phyloP scores from a whole-genome alignment of 805 yeast genomes.

The Candida adriatica region DNA sequence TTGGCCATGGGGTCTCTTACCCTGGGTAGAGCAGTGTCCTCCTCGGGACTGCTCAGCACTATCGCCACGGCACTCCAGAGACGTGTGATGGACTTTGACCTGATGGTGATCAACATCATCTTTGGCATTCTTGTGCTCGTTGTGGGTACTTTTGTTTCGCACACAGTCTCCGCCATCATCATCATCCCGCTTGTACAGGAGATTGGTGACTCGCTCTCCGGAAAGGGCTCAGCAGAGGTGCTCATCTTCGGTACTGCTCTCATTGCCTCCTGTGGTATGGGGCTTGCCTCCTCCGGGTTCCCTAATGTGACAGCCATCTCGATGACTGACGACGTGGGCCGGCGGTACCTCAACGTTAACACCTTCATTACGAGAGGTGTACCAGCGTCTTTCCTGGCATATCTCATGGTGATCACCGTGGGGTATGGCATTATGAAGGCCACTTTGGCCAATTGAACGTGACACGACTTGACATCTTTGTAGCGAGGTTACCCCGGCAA shows the following conservation, averaged over 20 bases:
- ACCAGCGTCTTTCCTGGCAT: constrained; percentile 76
- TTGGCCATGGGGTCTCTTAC: constrained; percentile 98
- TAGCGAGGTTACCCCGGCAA: no score
- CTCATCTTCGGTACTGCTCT: constrained; percentile 43
- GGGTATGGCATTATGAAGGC: constrained; percentile 72
- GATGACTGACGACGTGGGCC: constrained; percentile 87
- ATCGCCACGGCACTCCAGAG: constrained; percentile 66
- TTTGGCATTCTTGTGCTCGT: constrained; percentile 80
- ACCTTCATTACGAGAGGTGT: constrained; percentile 88
- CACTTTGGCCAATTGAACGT: constrained; percentile 3
- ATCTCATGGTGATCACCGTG: constrained; percentile 60
- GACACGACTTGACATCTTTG: no score
- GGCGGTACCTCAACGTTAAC: constrained; percentile 72
- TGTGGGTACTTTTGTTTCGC: constrained; percentile 93
- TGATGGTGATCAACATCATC: constrained; percentile 67
- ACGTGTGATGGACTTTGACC: constrained; percentile 50
- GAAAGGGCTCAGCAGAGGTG: constrained; percentile 59
- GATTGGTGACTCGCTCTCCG: constrained; percentile 65
- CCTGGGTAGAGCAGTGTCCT: constrained; percentile 87
- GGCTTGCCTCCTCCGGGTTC: constrained; percentile 93
- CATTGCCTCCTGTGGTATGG: constrained; percentile 92
- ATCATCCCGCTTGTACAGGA: constrained; percentile 85
- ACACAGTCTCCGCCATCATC: constrained; percentile 93
- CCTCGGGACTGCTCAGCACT: constrained; percentile 78
- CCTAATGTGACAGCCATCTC: constrained; percentile 98